Conservation (phyloP, 345 rosid genomes). For the Reutealis trisperma region DNA sequence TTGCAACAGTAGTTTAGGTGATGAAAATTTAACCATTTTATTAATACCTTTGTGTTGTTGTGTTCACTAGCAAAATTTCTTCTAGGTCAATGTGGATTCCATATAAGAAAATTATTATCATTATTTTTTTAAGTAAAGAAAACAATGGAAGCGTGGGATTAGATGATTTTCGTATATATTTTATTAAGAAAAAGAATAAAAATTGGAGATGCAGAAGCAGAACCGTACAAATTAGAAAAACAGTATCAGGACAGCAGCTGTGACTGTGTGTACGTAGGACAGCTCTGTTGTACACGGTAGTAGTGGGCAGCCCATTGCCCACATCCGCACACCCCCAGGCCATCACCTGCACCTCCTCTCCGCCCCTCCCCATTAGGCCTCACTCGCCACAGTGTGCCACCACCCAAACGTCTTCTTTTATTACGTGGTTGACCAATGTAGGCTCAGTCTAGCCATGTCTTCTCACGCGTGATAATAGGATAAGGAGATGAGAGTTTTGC, state of each 20-base stretch:
- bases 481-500: too few species aligned
- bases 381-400: conserved; percentile 5
- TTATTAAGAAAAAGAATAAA: neutral
- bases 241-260: neutral
- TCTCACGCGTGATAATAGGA: too few species aligned
- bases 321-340: neutral
- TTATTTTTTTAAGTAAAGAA: too few species aligned
- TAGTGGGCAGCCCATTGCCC: conserved; percentile 4
- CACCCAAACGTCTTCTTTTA: neutral
- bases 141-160: too few species aligned
- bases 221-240: neutral
- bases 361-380: conserved; percentile 3
- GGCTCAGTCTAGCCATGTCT: too few species aligned
- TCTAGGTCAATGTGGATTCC: neutral
- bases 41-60: neutral
- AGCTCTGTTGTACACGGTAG: conserved; percentile 14
- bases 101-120: too few species aligned
- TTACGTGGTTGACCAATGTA: neutral
- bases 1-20: conserved; percentile 5
- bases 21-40: neutral
- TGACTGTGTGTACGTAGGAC: conserved; percentile 4
- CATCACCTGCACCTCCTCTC: conserved; percentile 7
- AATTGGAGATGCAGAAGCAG: neutral
- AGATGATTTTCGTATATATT: too few species aligned
- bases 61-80: neutral